These are phyloP conservation scores for Sodiomyces alkalinus DNA, from an alignment of 2,329 filamentous ascomycete species.

Conservation along the genomic window DNA sequence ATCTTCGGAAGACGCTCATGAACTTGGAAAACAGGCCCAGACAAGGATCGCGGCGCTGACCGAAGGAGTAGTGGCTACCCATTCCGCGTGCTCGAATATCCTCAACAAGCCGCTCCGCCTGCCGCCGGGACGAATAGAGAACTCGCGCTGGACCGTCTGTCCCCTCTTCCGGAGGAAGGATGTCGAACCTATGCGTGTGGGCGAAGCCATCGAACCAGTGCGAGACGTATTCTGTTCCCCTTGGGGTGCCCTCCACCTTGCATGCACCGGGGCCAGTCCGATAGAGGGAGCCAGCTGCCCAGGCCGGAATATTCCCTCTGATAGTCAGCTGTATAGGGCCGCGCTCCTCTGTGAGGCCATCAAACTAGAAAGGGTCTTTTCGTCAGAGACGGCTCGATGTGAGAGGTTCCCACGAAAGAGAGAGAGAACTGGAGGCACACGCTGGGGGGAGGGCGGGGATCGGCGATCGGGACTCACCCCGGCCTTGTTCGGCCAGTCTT, in stretches of 20 bases:
- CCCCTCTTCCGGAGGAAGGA: constrained; percentile 24
- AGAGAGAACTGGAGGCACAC: not conserved
- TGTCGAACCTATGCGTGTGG: constrained; percentile 58
- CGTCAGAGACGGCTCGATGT: not conserved
- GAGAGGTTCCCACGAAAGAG: not conserved
- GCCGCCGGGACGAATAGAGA: constrained; percentile 55
- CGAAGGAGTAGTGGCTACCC: constrained; percentile 42
- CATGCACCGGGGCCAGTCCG: constrained; percentile 58
- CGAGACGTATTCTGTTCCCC: constrained; percentile 43
- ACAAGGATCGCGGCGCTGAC: constrained; percentile 58
- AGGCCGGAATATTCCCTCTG: constrained; percentile 51
- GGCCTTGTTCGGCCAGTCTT: constrained; percentile 31
- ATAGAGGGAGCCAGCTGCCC: constrained; percentile 57
- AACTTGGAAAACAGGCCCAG: constrained; percentile 57
- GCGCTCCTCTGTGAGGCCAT: constrained; percentile 49
- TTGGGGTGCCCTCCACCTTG: constrained; percentile 40
- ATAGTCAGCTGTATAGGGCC: constrained; percentile 49
- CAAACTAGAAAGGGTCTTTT: constrained; percentile 39
- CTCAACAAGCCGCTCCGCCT: constrained; percentile 48
- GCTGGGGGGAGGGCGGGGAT: not conserved
- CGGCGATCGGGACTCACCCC: constrained; percentile 18
- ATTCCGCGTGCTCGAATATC: constrained; percentile 9
- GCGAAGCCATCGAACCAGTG: constrained; percentile 78
- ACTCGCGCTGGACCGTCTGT: constrained; percentile 26
- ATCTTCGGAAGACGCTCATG: constrained; percentile 39